Conservation (phyloP, 495 filamentous ascomycete species). For the Daldinia bambusicola region DNA sequence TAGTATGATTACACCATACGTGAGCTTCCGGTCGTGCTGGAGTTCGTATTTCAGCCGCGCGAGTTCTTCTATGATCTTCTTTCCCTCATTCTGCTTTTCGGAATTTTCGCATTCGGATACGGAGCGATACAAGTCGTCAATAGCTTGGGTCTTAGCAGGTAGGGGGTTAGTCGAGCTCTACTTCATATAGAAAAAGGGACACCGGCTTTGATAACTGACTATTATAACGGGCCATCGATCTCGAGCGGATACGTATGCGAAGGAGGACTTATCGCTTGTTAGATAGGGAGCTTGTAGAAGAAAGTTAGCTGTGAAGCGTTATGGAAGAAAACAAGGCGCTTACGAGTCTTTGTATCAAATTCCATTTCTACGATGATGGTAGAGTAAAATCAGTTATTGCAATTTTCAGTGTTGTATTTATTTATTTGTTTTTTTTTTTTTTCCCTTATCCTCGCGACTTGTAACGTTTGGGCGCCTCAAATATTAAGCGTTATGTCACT, state of each 20-base stretch:
- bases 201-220: conserved; percentile 57
- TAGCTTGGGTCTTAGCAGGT: conserved; percentile 80
- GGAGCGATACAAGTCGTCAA: conserved; percentile 89
- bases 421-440: too few species aligned
- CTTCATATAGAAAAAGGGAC: neutral
- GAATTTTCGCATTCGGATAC: conserved; percentile 68
- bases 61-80: conserved; percentile 81
- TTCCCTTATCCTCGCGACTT: too few species aligned
- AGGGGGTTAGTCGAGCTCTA: conserved; percentile 4
- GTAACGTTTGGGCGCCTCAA: neutral
- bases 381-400: neutral
- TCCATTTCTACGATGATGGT: conserved; percentile 57
- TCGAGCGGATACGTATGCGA: conserved; percentile 82
- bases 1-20: conserved; percentile 61
- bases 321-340: conserved; percentile 31
- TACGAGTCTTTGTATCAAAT: conserved; percentile 70
- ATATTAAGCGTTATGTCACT: neutral
- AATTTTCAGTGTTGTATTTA: neutral
- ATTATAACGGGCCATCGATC: conserved; percentile 95
- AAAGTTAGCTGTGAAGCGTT: neutral
- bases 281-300: conserved; percentile 70
- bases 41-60: conserved; percentile 93
- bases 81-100: conserved; percentile 80
- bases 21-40: conserved; percentile 86
- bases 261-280: conserved; percentile 85